Evolutionary conservation across 768 basidiomycete species (phyloP).

Genomic region (Chalciporus pseudorubinellus): DNA sequence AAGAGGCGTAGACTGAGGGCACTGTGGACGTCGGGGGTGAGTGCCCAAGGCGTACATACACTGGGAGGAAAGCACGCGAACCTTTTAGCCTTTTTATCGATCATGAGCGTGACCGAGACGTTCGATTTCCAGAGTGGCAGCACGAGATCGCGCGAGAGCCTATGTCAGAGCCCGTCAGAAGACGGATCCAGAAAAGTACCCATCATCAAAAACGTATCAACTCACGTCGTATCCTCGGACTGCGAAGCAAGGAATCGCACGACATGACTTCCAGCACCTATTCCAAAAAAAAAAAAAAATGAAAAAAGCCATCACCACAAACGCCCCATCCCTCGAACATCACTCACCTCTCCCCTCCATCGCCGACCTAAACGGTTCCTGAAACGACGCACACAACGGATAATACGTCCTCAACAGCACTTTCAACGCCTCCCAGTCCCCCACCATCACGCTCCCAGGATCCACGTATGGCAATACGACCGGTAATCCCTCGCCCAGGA

Average conservation of each 20-base stretch:
- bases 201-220: constrained; percentile 6
- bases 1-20: constrained; percentile 86
- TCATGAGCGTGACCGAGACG: constrained; percentile 84
- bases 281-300: too few relatives aligned
- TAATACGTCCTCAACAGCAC: constrained; percentile 77
- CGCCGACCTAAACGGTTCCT: constrained; percentile 52
- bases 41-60: too few relatives aligned
- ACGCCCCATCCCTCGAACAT: constrained; percentile 47
- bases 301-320: too few relatives aligned
- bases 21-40: constrained; percentile 38
- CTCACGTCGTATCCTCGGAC: constrained; percentile 54
- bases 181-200: too few relatives aligned
- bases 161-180: constrained; percentile 23
- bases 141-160: constrained; percentile 75
- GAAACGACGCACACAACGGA: constrained; percentile 67
- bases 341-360: constrained; percentile 53
- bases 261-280: constrained; percentile 71
- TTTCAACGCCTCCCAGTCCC: constrained; percentile 54
- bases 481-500: constrained; percentile 82
- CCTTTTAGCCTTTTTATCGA: constrained; percentile 97
- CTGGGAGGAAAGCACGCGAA: constrained; percentile 34
- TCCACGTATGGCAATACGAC: constrained; percentile 82
- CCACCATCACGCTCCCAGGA: constrained; percentile 57
- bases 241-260: constrained; percentile 62
- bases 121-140: constrained; percentile 97